Percentiles rank a stretch among this genome's conserved stretches.
phyloP scores from a whole-genome alignment of 164 flowering plant genomes.

The Vitis rupestris region DNA sequence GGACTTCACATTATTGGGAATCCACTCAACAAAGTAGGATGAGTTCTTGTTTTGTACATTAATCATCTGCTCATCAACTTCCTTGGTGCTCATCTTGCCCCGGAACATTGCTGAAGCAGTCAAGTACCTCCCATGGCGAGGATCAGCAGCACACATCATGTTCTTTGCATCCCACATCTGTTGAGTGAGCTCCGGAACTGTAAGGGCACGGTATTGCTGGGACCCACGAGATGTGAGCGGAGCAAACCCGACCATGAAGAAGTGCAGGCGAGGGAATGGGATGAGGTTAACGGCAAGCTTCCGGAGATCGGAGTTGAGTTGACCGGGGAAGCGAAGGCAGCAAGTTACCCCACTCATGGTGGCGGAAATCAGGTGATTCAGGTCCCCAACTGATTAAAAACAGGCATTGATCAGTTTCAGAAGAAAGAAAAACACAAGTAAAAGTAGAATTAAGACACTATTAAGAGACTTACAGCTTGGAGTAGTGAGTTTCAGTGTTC shows the following conservation, averaged over 20 bases:
- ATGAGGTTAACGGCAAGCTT: too few species aligned
- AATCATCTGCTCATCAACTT: too few species aligned
- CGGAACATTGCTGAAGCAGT: slow-evolving; percentile 58
- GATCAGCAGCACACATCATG: too few species aligned
- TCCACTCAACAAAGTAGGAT: slow-evolving; percentile 29
- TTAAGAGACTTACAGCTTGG: slow-evolving; percentile 41
- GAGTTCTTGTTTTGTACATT: too few species aligned
- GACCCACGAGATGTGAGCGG: too few species aligned
- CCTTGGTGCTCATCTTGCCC: slow-evolving; percentile 28
- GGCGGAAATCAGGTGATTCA: slow-evolving; percentile 49
- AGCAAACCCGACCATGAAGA: too few species aligned
- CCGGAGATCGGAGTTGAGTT: too few species aligned
- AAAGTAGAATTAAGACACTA: not conserved
- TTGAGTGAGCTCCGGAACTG: too few species aligned
- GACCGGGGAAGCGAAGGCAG: slow-evolving; percentile 32
- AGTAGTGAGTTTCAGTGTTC: slow-evolving; percentile 48
- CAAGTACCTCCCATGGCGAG: slow-evolving; percentile 41
- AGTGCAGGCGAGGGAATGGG: too few species aligned
- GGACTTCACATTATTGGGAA: slow-evolving; percentile 55
- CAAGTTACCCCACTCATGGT: slow-evolving; percentile 61
- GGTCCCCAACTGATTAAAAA: slow-evolving; percentile 39
- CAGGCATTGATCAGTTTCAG: too few species aligned
- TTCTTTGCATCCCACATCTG: too few species aligned
- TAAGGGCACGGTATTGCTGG: too few species aligned
- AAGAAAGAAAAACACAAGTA: not conserved